Conservation (phyloP, 129 eudicot genomes). For the Kitagawia praeruptora region DNA sequence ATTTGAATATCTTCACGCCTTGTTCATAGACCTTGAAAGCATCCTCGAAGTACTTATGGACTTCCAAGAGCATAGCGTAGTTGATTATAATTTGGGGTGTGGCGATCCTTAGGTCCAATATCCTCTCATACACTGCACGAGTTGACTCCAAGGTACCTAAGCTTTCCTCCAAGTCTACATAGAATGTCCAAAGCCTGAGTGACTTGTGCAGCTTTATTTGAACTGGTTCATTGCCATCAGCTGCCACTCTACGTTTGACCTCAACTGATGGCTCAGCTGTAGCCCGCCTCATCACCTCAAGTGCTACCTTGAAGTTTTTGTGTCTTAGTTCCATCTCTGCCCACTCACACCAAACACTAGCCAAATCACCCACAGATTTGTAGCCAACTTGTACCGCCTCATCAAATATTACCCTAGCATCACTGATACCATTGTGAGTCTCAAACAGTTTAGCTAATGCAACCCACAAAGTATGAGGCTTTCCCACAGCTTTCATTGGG, state of each 20-base stretch:
- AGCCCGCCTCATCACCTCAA: constrained; percentile 84
- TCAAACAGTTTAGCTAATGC: constrained; percentile 89
- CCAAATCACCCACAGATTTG: constrained; percentile 78
- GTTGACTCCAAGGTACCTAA: constrained; percentile 83
- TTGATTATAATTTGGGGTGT: constrained; percentile 92
- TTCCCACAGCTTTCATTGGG: constrained; percentile 95
- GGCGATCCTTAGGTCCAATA: constrained; percentile 80
- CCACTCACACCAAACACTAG: constrained; percentile 98
- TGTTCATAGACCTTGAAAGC: constrained; percentile 87
- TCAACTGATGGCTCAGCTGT: constrained; percentile 91
- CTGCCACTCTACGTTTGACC: constrained; percentile 97
- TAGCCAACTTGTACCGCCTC: constrained; percentile 88
- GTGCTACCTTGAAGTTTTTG: constrained; percentile 64
- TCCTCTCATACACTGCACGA: constrained; percentile 72
- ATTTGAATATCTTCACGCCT: constrained; percentile 93
- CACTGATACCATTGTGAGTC: constrained; percentile 57
- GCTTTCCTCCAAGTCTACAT: constrained; percentile 91
- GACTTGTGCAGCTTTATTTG: constrained; percentile 87
- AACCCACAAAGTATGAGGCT: constrained; percentile 94
- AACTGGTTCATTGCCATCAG: constrained; percentile 93
- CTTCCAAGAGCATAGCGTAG: constrained; percentile 83
- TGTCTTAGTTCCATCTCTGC: constrained; percentile 90
- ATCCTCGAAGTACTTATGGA: constrained; percentile 87
- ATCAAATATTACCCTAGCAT: constrained; percentile 84
- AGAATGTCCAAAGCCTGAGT: constrained; percentile 78